Percentiles rank a stretch among this genome's conserved stretches.
Evolutionary conservation across 176 grass and related monocot species (phyloP).

Genomic region (Zea luxurians): DNA sequence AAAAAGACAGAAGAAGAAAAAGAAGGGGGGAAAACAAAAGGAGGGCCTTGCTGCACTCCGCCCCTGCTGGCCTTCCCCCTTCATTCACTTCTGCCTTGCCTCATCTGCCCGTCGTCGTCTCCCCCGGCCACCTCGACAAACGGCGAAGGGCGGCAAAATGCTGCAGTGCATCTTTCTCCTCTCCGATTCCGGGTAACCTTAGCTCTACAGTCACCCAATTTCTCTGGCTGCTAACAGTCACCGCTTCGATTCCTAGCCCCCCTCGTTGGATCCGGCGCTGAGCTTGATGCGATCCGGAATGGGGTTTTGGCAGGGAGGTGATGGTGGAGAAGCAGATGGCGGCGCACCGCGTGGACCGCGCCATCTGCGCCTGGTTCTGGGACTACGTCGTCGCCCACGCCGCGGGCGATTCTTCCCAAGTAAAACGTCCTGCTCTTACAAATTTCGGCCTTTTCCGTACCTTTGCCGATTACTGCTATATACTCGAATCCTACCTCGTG

Average conservation of each 20-base stretch:
- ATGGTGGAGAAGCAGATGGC: constrained; percentile 97
- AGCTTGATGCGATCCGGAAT: constrained; percentile 2
- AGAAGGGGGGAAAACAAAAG: no score
- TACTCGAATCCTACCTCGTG: neutral
- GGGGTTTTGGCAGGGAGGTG: constrained; percentile 61
- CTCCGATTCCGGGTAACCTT: constrained; percentile 78
- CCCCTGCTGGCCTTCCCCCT: no score
- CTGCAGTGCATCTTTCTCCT: constrained; percentile 82
- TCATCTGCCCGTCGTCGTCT: neutral
- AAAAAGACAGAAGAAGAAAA: neutral
- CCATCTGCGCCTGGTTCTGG: constrained; percentile 91
- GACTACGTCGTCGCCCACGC: constrained; percentile 66
- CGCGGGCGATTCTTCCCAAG: constrained; percentile 72
- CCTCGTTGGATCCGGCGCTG: constrained; percentile 30
- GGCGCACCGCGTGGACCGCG: constrained; percentile 77
- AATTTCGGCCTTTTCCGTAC: neutral
- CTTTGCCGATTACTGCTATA: neutral
- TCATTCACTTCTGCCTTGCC: neutral
- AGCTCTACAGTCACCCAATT: neutral
- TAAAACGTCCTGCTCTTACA: constrained; percentile 18
- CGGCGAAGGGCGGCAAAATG: constrained; percentile 43
- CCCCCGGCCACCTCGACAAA: neutral
- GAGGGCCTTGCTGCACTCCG: no score
- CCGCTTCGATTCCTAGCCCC: neutral
- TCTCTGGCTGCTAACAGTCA: neutral